Base-by-base conservation (phyloP, 805 yeast species). In the Teunomyces panamensis region DNA sequence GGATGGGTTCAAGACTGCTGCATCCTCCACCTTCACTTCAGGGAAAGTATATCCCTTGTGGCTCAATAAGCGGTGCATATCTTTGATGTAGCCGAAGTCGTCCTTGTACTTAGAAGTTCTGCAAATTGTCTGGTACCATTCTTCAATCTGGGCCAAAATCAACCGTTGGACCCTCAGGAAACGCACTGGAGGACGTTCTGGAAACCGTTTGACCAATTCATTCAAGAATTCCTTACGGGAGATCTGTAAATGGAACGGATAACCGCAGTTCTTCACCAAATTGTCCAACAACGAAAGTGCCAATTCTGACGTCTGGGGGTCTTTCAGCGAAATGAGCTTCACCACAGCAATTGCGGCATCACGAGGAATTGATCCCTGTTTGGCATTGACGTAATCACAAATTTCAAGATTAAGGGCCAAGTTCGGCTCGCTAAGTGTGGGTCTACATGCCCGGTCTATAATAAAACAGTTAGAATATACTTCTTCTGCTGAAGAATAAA, bases 121-220 rank as follows among this genome's bases (percentile, higher is more conserved):
- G 68, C 97, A 92, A 47, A 94, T 83, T 1, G 98, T 92, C 65
- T 89, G 95, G 64, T 88, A 84, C 99, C 99, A 94, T 67, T 94
- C 98, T 67, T 92, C 96, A 59, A 94, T 86, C 48, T 91, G 89
- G 49, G 94, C 91, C 60, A 94, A 75, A 53, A 92, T 83, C 57
- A 90, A 75, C 62, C 89, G 76, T 64, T 94, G 98, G 24, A 89
- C 84, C 53, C 90, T 78, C 14, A 92, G 76, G 67, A 87, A 89
- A 33, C 91, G 80, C 51, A 85, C 69, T 3, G 97, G 96, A 1
- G 99, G 98, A 60, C 89, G 81, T 62, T 91, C 97, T 1, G 98
- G 98, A 70, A 94, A 94, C 63, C 89, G 73, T 59, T 89, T 87
- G 20, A 94, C 99, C 60, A 94, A 77, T 62, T 89, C 96, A 64